Percentiles rank a stretch among this genome's conserved stretches.
These are phyloP conservation scores for Kodamaea ohmeri DNA, from an alignment of 1,139 yeast genomes.

Conservation along the genomic window DNA sequence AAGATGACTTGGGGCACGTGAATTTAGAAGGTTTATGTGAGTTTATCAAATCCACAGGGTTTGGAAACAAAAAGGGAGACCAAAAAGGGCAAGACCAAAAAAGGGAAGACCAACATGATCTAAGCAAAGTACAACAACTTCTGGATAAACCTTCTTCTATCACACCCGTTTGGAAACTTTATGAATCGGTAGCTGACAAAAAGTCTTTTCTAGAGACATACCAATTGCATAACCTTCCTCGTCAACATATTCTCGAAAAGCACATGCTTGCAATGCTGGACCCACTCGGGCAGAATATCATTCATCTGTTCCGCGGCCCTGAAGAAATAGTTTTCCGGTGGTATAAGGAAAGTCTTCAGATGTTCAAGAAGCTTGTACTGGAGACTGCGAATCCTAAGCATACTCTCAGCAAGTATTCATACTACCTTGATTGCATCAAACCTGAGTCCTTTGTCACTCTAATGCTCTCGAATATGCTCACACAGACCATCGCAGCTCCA, in stretches of 20 bases:
- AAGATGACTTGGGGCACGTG: slow-evolving; percentile 6
- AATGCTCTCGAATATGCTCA: slow-evolving; percentile 22
- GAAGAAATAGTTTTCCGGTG: slow-evolving; percentile 16
- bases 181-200: slow-evolving; percentile 3
- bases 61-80: background rate
- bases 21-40: slow-evolving; percentile 10
- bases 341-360: slow-evolving; percentile 14
- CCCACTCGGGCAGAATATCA: slow-evolving; percentile 6
- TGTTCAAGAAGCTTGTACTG: background rate
- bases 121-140: too few relatives aligned
- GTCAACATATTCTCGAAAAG: slow-evolving; percentile 28
- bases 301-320: slow-evolving; percentile 6
- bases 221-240: slow-evolving; percentile 21
- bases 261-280: slow-evolving; percentile 21
- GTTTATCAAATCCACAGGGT: slow-evolving; percentile 5
- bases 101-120: too few relatives aligned
- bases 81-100: background rate
- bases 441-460: slow-evolving; percentile 20
- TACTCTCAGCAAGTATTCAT: slow-evolving; percentile 14
- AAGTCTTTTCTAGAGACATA: slow-evolving; percentile 27
- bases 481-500: slow-evolving; percentile 20
- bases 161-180: slow-evolving; percentile 4
- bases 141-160: too few relatives aligned
- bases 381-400: slow-evolving; percentile 4
- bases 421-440: slow-evolving; percentile 21